Evolutionary conservation across 1,284 basidiomycete species (phyloP).

Genomic region (Apiotrichum gamsii): DNA sequence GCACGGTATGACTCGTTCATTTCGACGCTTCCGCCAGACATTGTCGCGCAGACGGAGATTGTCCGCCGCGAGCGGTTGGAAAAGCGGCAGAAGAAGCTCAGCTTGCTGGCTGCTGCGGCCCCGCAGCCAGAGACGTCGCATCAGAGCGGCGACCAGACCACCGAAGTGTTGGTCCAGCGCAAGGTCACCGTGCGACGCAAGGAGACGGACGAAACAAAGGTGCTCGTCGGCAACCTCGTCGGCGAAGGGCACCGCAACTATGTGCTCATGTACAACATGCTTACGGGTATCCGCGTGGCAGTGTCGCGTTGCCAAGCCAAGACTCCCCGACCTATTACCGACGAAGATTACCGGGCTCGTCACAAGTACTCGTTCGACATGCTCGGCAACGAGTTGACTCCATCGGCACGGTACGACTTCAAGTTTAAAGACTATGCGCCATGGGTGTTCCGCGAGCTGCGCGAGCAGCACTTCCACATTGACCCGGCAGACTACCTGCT

Average conservation of each 20-base stretch:
- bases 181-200: conserved; percentile 5
- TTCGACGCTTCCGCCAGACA: conserved; percentile 53
- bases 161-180: conserved; percentile 32
- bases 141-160: conserved; percentile 50
- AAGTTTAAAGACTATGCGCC: conserved; percentile 99
- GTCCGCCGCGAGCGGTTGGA: conserved; percentile 67
- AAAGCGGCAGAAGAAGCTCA: conserved; percentile 51
- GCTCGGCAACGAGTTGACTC: conserved; percentile 96
- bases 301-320: conserved; percentile 95
- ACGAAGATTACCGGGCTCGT: conserved; percentile 78
- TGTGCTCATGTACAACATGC: conserved; percentile 99
- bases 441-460: conserved; percentile 91
- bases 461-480: conserved; percentile 89
- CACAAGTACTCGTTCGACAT: conserved; percentile 99
- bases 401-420: conserved; percentile 74
- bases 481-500: conserved; percentile 96
- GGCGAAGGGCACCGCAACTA: conserved; percentile 98
- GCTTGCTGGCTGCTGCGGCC: conserved; percentile 25
- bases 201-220: conserved; percentile 49
- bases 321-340: conserved; percentile 72
- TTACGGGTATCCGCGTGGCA: conserved; percentile 93
- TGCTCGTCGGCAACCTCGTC: conserved; percentile 88
- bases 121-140: neutral
- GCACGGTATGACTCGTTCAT: conserved; percentile 5
- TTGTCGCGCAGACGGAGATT: conserved; percentile 72